Conservation (phyloP, 129 eudicot species). For the Centaurea solstitialis region DNA sequence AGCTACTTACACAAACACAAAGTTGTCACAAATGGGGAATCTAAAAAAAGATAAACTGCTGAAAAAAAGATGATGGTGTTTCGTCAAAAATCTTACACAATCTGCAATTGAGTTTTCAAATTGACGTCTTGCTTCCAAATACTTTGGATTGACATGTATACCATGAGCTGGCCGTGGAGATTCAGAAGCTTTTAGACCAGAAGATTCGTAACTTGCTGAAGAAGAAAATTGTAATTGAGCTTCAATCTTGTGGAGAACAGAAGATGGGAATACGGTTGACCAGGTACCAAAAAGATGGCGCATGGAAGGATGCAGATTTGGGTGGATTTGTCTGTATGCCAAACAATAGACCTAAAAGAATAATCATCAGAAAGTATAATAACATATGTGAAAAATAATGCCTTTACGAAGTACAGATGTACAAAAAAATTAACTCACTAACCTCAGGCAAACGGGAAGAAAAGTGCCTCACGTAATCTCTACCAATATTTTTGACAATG, state of each 20-base stretch:
- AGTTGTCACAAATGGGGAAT: not conserved
- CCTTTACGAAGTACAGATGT: not conserved
- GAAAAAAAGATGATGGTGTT: conserved; percentile 19
- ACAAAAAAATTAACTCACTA: conserved; percentile 18
- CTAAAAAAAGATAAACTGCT: conserved; percentile 18
- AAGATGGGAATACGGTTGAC: conserved; percentile 78
- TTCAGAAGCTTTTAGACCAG: conserved; percentile 67
- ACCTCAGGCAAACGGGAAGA: conserved; percentile 92
- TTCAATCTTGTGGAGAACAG: conserved; percentile 79
- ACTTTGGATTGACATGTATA: conserved; percentile 95
- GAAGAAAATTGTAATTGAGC: conserved; percentile 60
- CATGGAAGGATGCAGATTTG: conserved; percentile 78
- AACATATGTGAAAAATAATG: not conserved
- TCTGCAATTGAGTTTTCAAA: conserved; percentile 55
- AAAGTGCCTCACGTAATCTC: conserved; percentile 72
- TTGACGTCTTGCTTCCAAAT: conserved; percentile 82
- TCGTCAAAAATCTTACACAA: conserved; percentile 53
- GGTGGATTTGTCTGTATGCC: conserved; percentile 76
- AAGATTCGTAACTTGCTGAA: conserved; percentile 46
- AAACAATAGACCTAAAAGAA: conserved; percentile 73
- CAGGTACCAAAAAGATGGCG: conserved; percentile 94
- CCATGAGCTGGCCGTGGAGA: conserved; percentile 97
- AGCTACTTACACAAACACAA: conserved; percentile 18
- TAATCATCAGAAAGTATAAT: conserved; percentile 3
- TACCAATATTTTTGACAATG: conserved; percentile 93